Base-by-base conservation (phyloP, 495 filamentous ascomycete genomes). In the Delitschia confertaspora region DNA sequence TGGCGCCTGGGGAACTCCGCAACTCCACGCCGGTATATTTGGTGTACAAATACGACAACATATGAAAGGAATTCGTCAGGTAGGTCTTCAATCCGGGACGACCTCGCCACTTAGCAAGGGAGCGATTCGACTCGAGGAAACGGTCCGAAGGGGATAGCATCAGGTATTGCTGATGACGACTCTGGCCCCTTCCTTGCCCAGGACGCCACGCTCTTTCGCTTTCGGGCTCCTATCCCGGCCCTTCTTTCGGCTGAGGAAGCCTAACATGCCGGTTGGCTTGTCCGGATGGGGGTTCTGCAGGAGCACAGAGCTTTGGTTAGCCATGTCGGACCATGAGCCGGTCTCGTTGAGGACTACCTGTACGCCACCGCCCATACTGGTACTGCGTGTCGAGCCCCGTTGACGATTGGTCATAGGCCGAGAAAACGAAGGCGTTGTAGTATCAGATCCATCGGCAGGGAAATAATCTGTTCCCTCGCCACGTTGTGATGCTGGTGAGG, bases 151-250 rank as follows among this genome's bases (percentile, higher is more conserved):
- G 3, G 29, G 21, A 18, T 6, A n/a, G 6, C 14, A 54, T 52
- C 37, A 58, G 10, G 51, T 49, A 37, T 51, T 55, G 40, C 48
- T 53, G 38, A 85, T 73, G 26, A 86, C 69, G 21, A 86, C 79
- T 55, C 91, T 73, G 14, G 91, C 88, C 5, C 91, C 91, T 58
- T 98, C 91, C 58, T 95, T 95, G 40, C 91, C 93, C 48, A 98
- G 60, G 33, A 98, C 88, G 36, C 91, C 91, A 13, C 85, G 71
- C 60, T 98, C 91, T 60, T 85, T 86, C 31, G 88, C 88, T 64
- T 94, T 95, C 6, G 91, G 91, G 58, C 88, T 95, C 57, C 83
- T 76, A 35, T 87, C 86, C 29, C 91, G 72, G 4, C 88, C 88
- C 69, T 84, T 94, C 69, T 91, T 93, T 44, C 88, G 71, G 26